Evolutionary conservation across 805 yeast genomes (phyloP).

Genomic region (Yamadazyma phyllophila): DNA sequence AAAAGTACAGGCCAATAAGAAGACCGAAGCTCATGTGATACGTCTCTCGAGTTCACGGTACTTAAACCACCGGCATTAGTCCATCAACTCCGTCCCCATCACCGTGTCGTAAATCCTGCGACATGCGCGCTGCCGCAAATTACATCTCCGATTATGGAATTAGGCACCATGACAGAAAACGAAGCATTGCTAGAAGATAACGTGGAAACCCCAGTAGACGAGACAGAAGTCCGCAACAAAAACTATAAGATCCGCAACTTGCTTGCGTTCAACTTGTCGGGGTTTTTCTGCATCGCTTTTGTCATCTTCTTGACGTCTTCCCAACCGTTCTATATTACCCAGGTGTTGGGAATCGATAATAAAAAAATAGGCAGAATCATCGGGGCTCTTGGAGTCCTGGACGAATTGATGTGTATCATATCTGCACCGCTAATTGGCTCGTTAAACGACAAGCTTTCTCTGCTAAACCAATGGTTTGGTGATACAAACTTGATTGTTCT

Average conservation of each 20-base stretch:
- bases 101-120: no score
- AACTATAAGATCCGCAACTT: conserved; percentile 21
- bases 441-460: conserved; percentile 50
- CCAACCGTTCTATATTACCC: conserved; percentile 38
- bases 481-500: conserved; percentile 57
- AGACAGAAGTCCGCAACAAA: conserved; percentile 1
- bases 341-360: conserved; percentile 26
- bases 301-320: conserved; percentile 40
- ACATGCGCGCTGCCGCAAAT: no score
- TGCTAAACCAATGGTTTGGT: conserved; percentile 15
- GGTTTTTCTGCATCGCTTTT: conserved; percentile 37
- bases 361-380: conserved; percentile 29
- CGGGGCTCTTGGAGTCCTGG: conserved; percentile 47
- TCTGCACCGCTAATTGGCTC: conserved; percentile 65
- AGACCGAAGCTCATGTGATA: no score
- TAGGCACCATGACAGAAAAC: background rate
- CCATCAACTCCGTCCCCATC: no score
- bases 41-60: no score
- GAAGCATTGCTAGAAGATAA: background rate
- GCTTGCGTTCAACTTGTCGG: conserved; percentile 33
- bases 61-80: no score
- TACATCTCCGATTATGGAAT: conserved; percentile 6
- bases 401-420: conserved; percentile 54
- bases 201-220: background rate
- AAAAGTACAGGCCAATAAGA: no score